phyloP scores from a whole-genome alignment of 768 basidiomycete genomes.

The Termitomyces heimii region DNA sequence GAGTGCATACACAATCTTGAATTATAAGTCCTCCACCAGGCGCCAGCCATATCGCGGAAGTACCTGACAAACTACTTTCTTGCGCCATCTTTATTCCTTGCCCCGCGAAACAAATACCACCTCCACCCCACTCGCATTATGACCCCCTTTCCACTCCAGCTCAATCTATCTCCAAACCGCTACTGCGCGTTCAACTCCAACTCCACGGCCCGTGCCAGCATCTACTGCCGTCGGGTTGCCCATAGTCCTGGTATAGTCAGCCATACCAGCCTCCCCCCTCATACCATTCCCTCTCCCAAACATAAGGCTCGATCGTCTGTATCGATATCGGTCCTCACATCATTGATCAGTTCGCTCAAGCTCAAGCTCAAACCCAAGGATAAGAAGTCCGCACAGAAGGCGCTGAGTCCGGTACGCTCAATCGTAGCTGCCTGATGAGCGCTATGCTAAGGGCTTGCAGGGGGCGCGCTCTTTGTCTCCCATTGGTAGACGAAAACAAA shows the following conservation, averaged over 20 bases:
- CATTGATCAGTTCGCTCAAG: slow-evolving; percentile 1
- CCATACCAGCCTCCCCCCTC: slow-evolving; percentile 1
- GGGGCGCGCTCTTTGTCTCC: slow-evolving; percentile 3
- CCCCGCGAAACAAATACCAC: background rate
- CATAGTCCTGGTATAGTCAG: background rate
- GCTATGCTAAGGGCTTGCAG: background rate
- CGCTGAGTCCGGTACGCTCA: background rate
- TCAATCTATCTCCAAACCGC: background rate
- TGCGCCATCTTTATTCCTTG: background rate
- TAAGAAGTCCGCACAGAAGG: background rate
- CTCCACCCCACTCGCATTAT: background rate
- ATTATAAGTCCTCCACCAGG: background rate
- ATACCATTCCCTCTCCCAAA: slow-evolving; percentile 1
- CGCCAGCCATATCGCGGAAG: background rate
- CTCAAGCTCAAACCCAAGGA: slow-evolving; percentile 1
- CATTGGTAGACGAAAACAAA: background rate
- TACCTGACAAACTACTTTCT: background rate
- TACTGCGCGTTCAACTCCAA: background rate
- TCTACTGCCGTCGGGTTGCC: background rate
- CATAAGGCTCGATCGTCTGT: slow-evolving; percentile 8
- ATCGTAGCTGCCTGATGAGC: background rate
- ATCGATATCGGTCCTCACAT: slow-evolving; percentile 2
- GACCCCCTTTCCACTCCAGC: background rate
- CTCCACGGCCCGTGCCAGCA: background rate
- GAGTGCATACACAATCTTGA: background rate